phyloP scores from a whole-genome alignment of 805 yeast species.

The Isabelozyma gotoi region DNA sequence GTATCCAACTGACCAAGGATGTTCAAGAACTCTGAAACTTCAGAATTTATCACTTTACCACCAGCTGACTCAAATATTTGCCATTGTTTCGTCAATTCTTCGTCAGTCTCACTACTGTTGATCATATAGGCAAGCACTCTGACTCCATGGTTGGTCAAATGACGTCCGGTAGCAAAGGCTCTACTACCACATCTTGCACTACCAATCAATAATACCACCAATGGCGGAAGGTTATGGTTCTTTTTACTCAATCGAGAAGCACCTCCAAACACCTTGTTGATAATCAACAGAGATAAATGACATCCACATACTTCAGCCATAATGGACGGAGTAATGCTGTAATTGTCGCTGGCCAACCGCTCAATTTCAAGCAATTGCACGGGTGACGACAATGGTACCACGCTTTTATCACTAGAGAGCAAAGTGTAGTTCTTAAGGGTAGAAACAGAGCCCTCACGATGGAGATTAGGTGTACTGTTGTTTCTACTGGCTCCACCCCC shows the following conservation, averaged over 20 bases:
- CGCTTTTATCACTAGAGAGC: slow-evolving; percentile 17
- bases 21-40: slow-evolving; percentile 34
- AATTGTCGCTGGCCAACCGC: slow-evolving; percentile 49
- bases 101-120: slow-evolving; percentile 37
- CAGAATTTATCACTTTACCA: slow-evolving; percentile 55
- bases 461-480: slow-evolving; percentile 8
- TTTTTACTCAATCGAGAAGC: slow-evolving; percentile 54
- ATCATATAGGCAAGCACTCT: slow-evolving; percentile 57
- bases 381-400: slow-evolving; percentile 67
- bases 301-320: slow-evolving; percentile 69
- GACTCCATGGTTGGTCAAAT: slow-evolving; percentile 70
- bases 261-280: slow-evolving; percentile 65
- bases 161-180: slow-evolving; percentile 78
- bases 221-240: slow-evolving; percentile 78
- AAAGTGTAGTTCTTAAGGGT: slow-evolving; percentile 15
- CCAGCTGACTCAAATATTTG: slow-evolving; percentile 59
- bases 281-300: slow-evolving; percentile 58
- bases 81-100: slow-evolving; percentile 49
- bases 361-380: slow-evolving; percentile 79
- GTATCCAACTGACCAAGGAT: slow-evolving; percentile 50
- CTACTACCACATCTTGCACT: slow-evolving; percentile 72
- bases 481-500: slow-evolving; percentile 4
- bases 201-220: slow-evolving; percentile 71
- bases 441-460: slow-evolving; percentile 10
- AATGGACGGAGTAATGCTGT: slow-evolving; percentile 47